phyloP scores from a whole-genome alignment of 306 rosid species.

The Fragaria iinumae region DNA sequence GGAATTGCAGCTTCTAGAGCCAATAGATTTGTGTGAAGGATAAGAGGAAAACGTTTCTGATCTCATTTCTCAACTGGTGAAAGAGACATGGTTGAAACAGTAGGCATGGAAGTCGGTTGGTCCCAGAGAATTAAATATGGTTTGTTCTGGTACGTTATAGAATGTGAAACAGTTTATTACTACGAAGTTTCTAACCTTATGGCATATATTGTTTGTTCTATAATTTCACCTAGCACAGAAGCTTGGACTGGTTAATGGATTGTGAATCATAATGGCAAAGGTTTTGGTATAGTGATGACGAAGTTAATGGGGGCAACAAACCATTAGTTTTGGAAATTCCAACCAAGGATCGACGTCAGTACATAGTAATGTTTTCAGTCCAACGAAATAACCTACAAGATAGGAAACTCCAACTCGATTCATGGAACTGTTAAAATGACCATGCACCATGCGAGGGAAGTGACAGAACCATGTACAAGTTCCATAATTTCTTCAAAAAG shows the following conservation, averaged over 20 bases:
- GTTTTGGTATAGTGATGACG: neutral
- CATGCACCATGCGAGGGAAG: too few species aligned
- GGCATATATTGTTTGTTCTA: neutral
- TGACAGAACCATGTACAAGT: too few species aligned
- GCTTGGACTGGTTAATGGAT: neutral
- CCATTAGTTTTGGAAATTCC: neutral
- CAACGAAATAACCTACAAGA: neutral
- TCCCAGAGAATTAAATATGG: constrained; percentile 18
- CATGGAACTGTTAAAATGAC: too few species aligned
- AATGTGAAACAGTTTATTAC: neutral
- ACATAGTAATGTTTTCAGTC: neutral
- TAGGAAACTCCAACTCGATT: too few species aligned
- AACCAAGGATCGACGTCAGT: neutral
- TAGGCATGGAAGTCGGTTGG: constrained; percentile 10
- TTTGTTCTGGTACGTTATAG: neutral
- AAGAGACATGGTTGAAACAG: constrained; percentile 14
- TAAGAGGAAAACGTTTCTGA: constrained; percentile 39
- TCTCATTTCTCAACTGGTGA: constrained; percentile 7
- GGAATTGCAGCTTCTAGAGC: constrained; percentile 44
- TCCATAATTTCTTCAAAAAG: too few species aligned
- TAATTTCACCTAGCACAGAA: neutral
- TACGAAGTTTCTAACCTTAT: neutral
- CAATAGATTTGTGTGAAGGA: constrained; percentile 51
- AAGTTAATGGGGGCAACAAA: neutral
- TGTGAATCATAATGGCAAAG: constrained; percentile 12